Evolutionary conservation across 441 rosid species (phyloP).

Genomic region (Breynia disticha): DNA sequence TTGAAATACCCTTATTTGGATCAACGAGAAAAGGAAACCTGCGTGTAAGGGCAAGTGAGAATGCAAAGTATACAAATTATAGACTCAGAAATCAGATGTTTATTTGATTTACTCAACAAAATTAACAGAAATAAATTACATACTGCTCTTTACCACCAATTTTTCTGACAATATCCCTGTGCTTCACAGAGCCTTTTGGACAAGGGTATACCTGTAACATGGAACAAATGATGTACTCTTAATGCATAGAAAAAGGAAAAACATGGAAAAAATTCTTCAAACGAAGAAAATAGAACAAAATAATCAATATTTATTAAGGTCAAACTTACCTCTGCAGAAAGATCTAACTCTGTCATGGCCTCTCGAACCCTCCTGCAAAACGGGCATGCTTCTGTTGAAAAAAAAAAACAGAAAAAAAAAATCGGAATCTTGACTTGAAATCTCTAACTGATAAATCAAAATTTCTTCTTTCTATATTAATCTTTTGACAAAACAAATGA

Average conservation of each 20-base stretch:
- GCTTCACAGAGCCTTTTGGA: constrained; percentile 75
- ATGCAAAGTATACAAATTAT: neutral
- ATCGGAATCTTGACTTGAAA: too few species aligned
- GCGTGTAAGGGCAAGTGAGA: constrained; percentile 11
- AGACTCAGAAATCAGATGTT: too few species aligned
- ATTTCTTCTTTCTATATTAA: too few species aligned
- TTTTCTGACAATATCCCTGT: constrained; percentile 63
- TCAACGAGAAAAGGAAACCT: constrained; percentile 83
- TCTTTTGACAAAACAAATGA: too few species aligned
- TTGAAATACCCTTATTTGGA: constrained; percentile 49
- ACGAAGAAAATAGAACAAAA: too few species aligned
- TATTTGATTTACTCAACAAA: too few species aligned
- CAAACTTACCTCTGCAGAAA: constrained; percentile 52
- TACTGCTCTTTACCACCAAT: constrained; percentile 79
- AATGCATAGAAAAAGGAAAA: too few species aligned
- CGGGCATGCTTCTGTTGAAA: constrained; percentile 67
- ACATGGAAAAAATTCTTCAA: too few species aligned
- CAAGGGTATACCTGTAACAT: constrained; percentile 59
- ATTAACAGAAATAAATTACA: constrained; percentile 8
- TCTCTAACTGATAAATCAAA: too few species aligned
- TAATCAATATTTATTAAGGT: too few species aligned
- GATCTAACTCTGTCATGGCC: constrained; percentile 80
- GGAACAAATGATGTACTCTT: too few species aligned
- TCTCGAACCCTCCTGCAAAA: constrained; percentile 83
- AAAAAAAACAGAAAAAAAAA: constrained; percentile 1